A percentile compares a stretch with the other conserved stretches of the same genome.
Conservation (phyloP, 2,329 filamentous ascomycete genomes). For the Pezicula radicicola region DNA sequence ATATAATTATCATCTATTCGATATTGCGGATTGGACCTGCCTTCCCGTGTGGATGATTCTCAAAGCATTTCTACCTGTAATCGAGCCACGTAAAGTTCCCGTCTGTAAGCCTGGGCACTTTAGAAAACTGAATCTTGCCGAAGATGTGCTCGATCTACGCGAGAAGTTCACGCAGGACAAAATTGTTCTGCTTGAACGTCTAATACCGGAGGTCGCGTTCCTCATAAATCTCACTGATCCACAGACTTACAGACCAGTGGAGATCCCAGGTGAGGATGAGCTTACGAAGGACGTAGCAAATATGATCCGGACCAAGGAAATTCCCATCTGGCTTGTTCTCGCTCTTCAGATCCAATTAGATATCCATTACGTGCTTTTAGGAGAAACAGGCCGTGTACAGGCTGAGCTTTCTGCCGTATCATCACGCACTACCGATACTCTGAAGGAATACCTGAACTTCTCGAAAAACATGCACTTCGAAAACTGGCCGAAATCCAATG, state of each 20-base stretch:
- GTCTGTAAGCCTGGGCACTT: too few relatives aligned
- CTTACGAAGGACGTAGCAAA: background rate
- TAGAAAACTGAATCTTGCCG: too few relatives aligned
- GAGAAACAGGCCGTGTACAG: background rate
- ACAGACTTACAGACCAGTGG: background rate
- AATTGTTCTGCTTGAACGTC: too few relatives aligned
- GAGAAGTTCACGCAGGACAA: too few relatives aligned
- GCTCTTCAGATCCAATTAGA: slow-evolving; percentile 3
- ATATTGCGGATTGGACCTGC: too few relatives aligned
- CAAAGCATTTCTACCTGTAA: too few relatives aligned
- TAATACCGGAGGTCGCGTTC: too few relatives aligned
- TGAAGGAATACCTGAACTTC: background rate
- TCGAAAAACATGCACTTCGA: background rate
- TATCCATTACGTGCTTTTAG: background rate
- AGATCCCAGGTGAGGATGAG: slow-evolving; percentile 4
- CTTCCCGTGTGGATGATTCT: too few relatives aligned
- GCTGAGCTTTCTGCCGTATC: background rate
- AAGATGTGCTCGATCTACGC: too few relatives aligned
- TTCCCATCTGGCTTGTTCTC: slow-evolving; percentile 6
- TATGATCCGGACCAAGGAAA: slow-evolving; percentile 2
- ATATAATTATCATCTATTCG: too few relatives aligned
- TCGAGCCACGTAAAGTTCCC: too few relatives aligned
- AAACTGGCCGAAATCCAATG: background rate
- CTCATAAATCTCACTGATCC: background rate
- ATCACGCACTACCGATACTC: background rate